A percentile compares a stretch with the other conserved stretches of the same genome.
These are phyloP conservation scores for Ammopiptanthus mongolicus DNA, from an alignment of 306 rosid genomes.

Conservation along the genomic window DNA sequence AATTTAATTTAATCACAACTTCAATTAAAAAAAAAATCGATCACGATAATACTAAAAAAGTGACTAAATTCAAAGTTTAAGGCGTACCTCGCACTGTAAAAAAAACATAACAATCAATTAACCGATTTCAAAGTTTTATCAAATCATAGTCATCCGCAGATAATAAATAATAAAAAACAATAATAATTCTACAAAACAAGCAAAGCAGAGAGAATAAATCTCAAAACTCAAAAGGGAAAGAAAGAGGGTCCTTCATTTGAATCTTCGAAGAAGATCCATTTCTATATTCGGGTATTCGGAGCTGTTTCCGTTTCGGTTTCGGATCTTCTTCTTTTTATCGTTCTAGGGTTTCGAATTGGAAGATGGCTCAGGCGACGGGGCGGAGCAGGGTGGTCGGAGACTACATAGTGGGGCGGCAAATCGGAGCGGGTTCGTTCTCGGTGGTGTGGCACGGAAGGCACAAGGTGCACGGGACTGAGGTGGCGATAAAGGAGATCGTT, in stretches of 20 bases:
- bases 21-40: neutral
- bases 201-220: neutral
- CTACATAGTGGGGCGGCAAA: constrained; percentile 68
- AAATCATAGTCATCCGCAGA: neutral
- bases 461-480: constrained; percentile 87
- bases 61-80: neutral
- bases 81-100: neutral
- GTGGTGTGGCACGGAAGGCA: constrained; percentile 95
- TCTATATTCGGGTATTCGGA: constrained; percentile 1
- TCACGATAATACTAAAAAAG: neutral
- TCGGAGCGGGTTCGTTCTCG: constrained; percentile 97
- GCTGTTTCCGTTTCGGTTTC: constrained; percentile 28
- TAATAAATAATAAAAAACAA: neutral
- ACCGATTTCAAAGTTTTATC: neutral
- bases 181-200: neutral
- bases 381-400: constrained; percentile 71
- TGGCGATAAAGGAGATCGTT: constrained; percentile 92
- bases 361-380: constrained; percentile 68
- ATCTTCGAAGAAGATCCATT: constrained; percentile 25
- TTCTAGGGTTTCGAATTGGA: constrained; percentile 32
- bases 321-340: neutral
- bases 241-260: neutral
- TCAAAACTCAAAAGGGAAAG: neutral
- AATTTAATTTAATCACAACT: neutral
- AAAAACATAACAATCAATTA: neutral